Evolutionary conservation across 2,329 filamentous ascomycete genomes (phyloP).

Genomic region (Calonectria honghensis): DNA sequence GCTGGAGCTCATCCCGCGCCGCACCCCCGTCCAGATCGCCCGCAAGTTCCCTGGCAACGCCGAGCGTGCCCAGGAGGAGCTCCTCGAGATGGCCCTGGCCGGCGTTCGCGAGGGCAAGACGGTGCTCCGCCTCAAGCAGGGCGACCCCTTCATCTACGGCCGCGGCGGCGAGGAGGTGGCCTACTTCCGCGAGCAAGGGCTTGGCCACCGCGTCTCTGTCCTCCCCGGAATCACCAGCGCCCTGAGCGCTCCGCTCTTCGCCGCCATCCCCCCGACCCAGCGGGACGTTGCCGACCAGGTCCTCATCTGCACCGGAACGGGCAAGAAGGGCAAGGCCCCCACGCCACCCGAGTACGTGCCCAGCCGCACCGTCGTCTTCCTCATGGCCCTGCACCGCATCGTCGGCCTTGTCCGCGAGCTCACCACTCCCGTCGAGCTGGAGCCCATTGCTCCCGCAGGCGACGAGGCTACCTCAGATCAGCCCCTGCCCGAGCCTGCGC

Average conservation of each 20-base stretch:
- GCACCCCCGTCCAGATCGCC: slow-evolving; percentile 92
- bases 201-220: slow-evolving; percentile 78
- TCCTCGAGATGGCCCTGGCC: slow-evolving; percentile 85
- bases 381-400: slow-evolving; percentile 96
- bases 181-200: slow-evolving; percentile 85
- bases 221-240: slow-evolving; percentile 94
- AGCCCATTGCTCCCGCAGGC: slow-evolving; percentile 49
- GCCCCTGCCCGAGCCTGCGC: slow-evolving; percentile 32
- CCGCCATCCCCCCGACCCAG: slow-evolving; percentile 90
- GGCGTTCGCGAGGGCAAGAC: slow-evolving; percentile 80
- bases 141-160: slow-evolving; percentile 97
- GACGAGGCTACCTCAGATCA: slow-evolving; percentile 46
- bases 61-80: slow-evolving; percentile 92
- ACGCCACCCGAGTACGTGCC: slow-evolving; percentile 86
- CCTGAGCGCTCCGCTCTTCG: slow-evolving; percentile 90
- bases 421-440: slow-evolving; percentile 66
- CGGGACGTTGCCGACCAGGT: slow-evolving; percentile 93
- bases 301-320: slow-evolving; percentile 96
- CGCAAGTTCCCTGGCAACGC: slow-evolving; percentile 99
- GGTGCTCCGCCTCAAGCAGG: slow-evolving; percentile 94
- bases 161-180: slow-evolving; percentile 94
- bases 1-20: slow-evolving; percentile 90
- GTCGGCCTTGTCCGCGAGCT: slow-evolving; percentile 83
- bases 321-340: slow-evolving; percentile 89
- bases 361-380: slow-evolving; percentile 89